Base-by-base conservation (phyloP, 768 basidiomycete species). In the Epithele typhae region DNA sequence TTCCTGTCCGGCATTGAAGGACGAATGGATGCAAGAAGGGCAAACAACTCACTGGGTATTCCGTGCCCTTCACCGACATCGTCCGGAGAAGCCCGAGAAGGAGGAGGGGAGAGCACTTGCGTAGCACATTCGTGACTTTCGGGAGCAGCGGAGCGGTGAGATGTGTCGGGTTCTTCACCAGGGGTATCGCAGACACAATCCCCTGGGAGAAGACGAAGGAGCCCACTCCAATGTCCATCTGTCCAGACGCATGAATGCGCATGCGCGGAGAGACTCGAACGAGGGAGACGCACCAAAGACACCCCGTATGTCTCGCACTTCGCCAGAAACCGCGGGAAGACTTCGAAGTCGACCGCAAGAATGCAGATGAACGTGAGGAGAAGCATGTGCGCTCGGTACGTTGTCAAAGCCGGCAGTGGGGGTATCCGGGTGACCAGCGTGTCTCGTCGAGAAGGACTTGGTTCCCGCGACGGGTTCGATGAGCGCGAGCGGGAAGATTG, bases 161-260 rank as follows among this genome's bases (percentile, higher is more conserved):
- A 55, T 82, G 69, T 1, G 59, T 53, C 1, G 81, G 78, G 42
- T 84, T 71, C 55, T 80, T 86, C 24, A 94, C 67, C 22, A 92
- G 63, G 1, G 91, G 85, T 36, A 86, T 81, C 0, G 91, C 85
- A n/a, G 92, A 92, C 5, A 93, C 82, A 35, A 99, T 64, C 18
- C 96, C 96, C 61, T 94, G 88, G 0, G 95, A 93, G 64, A 96
- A 98, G 11, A 98, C 91, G 54, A 99, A 98, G 1, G 94, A 92
- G 11, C 96, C 96, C 2, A 97, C 95, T 10, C 96, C 96, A 11
- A 93, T 67, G 60, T 99, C 96, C 96, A 98, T 99, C 95, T 99
- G n/a, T n/a, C 4, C 51, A 30, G 27, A 30, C 27, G n/a, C n/a
- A n/a, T n/a, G n/a, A n/a, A n/a, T n/a, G n/a, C n/a, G 27, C 27